These are phyloP conservation scores for Eucalyptus albens DNA, from an alignment of 345 rosid genomes.

Conservation along the genomic window DNA sequence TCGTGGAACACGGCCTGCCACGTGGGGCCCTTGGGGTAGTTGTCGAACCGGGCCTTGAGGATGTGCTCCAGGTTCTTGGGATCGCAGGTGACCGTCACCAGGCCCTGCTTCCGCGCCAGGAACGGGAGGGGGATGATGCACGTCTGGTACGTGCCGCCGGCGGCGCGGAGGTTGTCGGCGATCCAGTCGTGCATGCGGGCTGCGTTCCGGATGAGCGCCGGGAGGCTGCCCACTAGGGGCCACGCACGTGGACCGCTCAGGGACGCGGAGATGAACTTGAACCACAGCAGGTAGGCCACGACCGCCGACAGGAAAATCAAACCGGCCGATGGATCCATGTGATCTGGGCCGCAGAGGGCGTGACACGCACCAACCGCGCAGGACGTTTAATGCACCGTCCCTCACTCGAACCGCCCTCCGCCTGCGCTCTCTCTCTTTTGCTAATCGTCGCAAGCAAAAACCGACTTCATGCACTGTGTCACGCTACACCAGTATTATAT, in stretches of 20 bases:
- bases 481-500: background rate
- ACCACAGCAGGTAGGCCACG: conserved; percentile 19
- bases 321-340: conserved; percentile 16
- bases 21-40: conserved; percentile 41
- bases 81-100: conserved; percentile 46
- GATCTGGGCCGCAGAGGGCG: background rate
- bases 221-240: conserved; percentile 36
- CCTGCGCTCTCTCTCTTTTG: background rate
- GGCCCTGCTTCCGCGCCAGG: conserved; percentile 24
- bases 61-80: conserved; percentile 33
- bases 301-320: conserved; percentile 7
- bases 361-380: background rate
- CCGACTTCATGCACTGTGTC: background rate
- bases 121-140: conserved; percentile 17
- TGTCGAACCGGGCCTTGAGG: conserved; percentile 23
- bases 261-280: conserved; percentile 8
- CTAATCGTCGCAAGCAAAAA: background rate
- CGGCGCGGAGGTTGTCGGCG: conserved; percentile 22
- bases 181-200: conserved; percentile 34
- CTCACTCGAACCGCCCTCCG: background rate
- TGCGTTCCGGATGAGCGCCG: conserved; percentile 11
- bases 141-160: conserved; percentile 38
- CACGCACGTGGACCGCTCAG: conserved; percentile 29
- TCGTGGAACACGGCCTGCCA: conserved; percentile 40
- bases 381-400: background rate